phyloP scores from a whole-genome alignment of 2,329 filamentous ascomycete species.

The Moelleriella libera region DNA sequence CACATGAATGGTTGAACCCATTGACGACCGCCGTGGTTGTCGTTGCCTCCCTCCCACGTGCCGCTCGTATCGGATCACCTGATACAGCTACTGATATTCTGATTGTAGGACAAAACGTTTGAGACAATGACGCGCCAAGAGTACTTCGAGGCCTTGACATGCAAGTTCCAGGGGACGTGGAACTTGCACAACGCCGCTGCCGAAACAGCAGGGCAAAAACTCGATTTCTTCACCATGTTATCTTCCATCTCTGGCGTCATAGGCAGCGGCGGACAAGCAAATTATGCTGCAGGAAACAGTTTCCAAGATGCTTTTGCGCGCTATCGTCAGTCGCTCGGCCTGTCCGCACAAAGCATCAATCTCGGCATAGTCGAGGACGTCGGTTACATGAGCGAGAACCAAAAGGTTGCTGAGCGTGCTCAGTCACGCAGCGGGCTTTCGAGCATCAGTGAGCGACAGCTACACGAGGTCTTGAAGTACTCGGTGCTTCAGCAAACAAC shows the following conservation, averaged over 20 bases:
- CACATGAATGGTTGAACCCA: not conserved
- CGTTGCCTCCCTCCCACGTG: too few species aligned
- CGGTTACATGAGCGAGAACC: slow-evolving; percentile 7
- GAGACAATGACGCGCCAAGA: slow-evolving; percentile 5
- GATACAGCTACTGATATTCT: not conserved
- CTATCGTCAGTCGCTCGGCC: slow-evolving; percentile 12
- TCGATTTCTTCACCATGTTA: slow-evolving; percentile 30
- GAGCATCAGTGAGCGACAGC: not conserved
- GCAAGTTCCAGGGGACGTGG: slow-evolving; percentile 23
- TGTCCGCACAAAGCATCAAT: slow-evolving; percentile 8
- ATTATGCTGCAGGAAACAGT: slow-evolving; percentile 31
- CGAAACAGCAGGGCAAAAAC: slow-evolving; percentile 7
- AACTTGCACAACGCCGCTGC: slow-evolving; percentile 17
- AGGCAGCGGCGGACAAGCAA: slow-evolving; percentile 33
- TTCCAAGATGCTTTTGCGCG: slow-evolving; percentile 25
- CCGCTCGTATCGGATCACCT: not conserved
- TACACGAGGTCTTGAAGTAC: not conserved
- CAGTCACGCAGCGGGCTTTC: not conserved
- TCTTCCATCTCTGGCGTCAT: slow-evolving; percentile 23
- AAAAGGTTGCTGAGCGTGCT: not conserved
- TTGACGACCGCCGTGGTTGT: not conserved
- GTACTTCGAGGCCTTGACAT: slow-evolving; percentile 20
- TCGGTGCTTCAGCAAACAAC: not conserved
- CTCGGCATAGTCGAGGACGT: slow-evolving; percentile 7
- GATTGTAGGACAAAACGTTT: not conserved